A percentile compares a stretch with the other conserved stretches of the same genome.
Evolutionary conservation across 192 early-diverging fungal species (phyloP).

Genomic region (Backusella liffmaniae): DNA sequence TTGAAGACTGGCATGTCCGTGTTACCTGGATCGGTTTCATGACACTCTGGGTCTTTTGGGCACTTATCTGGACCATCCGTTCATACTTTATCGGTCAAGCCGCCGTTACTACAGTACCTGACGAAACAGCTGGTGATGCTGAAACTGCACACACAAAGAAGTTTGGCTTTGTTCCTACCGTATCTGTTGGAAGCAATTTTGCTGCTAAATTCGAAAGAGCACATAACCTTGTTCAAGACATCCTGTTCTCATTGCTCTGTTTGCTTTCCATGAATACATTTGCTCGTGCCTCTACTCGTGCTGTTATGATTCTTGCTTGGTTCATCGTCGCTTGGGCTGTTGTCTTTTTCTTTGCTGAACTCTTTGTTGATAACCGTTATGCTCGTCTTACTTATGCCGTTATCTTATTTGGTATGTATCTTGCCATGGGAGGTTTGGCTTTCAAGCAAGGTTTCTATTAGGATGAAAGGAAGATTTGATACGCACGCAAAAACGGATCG

Average conservation of each 20-base stretch:
- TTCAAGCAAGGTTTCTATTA: slow-evolving; percentile 15
- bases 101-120: too few relatives aligned
- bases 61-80: slow-evolving; percentile 17
- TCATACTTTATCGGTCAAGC: not conserved
- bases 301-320: slow-evolving; percentile 40
- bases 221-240: slow-evolving; percentile 25
- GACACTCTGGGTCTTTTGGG: slow-evolving; percentile 32
- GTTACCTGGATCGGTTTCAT: slow-evolving; percentile 28
- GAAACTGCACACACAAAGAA: not conserved
- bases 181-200: not conserved
- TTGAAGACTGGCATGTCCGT: slow-evolving; percentile 20
- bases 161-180: not conserved
- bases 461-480: not conserved
- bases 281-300: slow-evolving; percentile 27
- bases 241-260: slow-evolving; percentile 27
- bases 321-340: slow-evolving; percentile 18
- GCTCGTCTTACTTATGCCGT: not conserved
- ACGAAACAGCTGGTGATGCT: too few relatives aligned
- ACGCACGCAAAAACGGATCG: too few relatives aligned
- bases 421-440: slow-evolving; percentile 21
- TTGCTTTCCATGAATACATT: slow-evolving; percentile 34
- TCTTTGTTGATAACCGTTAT: slow-evolving; percentile 8
- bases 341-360: slow-evolving; percentile 11
- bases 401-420: slow-evolving; percentile 12
- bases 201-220: slow-evolving; percentile 15